Base-by-base conservation (phyloP, 306 rosid genomes). In the Acacia acuminata region DNA sequence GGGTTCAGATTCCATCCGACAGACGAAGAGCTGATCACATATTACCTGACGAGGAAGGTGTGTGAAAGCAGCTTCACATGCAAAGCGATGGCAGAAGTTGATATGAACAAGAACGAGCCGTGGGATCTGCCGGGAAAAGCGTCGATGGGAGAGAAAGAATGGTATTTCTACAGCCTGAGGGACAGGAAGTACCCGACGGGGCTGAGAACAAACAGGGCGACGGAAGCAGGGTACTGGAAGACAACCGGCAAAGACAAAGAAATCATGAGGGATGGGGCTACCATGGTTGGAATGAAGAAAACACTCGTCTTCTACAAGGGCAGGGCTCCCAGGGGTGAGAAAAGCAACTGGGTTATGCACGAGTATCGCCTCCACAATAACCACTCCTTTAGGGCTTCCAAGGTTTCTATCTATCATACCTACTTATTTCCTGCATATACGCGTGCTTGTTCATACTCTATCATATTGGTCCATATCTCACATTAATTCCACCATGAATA, bases 111-210 rank as follows among this genome's bases (percentile, higher is more conserved):
- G 84, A 88, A 86, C 36, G 98, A 94, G 56, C 98, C 98, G 67
- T 94, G 98, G 98, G 97, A 94, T 85, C 97, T 94, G 83, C 98
- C 98, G 77, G 97, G 90, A 10, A 93, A 91, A 85, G 97, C 97
- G 48, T 79, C 83, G 0, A 90, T 94, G 97, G 97, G 97, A 1
- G 98, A 94, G 87, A 94, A 88, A 81, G 97, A 90, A 45, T 91
- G 97, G 96, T 93, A 93, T 73, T 93, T 93, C 85, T 93, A 89
- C 85, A 91, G 88, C 88, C 20, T 93, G 75, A 88, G 90, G 78
- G 97, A 93, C 65, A 70, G 96, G 13, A 93, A 93, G 74, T 93
- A 93, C 60, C 96, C 96, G 15, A 93, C 96, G 0, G 97, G 97
- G 63, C 92, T 93, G 40, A 83, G 96, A 66, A 93, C 97, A 7